These are phyloP conservation scores for Hypoxylon sp. DNA, from an alignment of 2,329 filamentous ascomycete genomes.

Conservation along the genomic window DNA sequence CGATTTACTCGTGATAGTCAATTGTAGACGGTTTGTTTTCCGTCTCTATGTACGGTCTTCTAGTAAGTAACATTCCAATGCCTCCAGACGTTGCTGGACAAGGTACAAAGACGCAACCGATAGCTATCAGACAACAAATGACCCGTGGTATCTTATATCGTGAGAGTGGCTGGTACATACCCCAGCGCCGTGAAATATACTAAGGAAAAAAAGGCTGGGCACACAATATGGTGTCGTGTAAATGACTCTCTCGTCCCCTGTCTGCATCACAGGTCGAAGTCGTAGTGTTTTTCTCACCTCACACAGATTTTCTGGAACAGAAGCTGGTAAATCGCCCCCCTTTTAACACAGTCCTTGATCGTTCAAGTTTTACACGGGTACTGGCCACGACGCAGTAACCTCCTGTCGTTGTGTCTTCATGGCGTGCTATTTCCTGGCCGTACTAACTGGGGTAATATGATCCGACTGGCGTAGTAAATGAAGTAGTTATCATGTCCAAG, in stretches of 20 bases:
- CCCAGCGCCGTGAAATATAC: conserved; percentile 32
- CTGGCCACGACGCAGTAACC: neutral
- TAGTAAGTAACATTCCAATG: conserved; percentile 1
- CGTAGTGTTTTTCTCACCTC: conserved; percentile 1
- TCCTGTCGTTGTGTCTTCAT: conserved; percentile 10
- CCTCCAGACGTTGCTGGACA: conserved; percentile 9
- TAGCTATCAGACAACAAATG: conserved; percentile 36
- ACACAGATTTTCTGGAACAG: neutral
- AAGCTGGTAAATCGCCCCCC: neutral
- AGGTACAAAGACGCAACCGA: conserved; percentile 5
- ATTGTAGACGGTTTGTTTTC: conserved; percentile 19
- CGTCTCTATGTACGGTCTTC: conserved; percentile 17
- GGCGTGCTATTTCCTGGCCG: conserved; percentile 4
- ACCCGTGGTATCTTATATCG: conserved; percentile 39
- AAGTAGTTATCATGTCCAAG: conserved; percentile 1
- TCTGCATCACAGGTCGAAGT: neutral
- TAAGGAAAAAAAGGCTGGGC: conserved; percentile 21
- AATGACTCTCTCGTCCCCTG: conserved; percentile 4
- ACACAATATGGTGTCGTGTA: conserved; percentile 7
- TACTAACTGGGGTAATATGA: conserved; percentile 13
- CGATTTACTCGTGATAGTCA: neutral
- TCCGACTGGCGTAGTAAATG: neutral
- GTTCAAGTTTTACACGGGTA: neutral
- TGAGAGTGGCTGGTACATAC: conserved; percentile 30
- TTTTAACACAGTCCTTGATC: neutral